These are phyloP conservation scores for Pseudogymnoascus sp. DNA, from an alignment of 2,329 filamentous ascomycete species.

Conservation along the genomic window DNA sequence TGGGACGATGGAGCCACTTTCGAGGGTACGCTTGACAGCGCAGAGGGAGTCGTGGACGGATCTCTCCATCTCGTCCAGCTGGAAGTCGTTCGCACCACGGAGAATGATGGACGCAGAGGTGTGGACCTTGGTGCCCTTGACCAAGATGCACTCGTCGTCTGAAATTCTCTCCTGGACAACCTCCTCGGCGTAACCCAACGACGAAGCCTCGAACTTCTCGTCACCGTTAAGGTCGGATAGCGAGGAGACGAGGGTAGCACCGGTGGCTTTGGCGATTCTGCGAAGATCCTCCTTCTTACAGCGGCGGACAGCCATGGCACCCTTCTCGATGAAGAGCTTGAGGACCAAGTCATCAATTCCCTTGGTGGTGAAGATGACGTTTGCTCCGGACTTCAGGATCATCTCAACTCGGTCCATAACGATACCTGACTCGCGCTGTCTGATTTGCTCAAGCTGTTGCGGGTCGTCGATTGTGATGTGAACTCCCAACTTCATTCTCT, in stretches of 20 bases:
- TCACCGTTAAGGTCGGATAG: constrained; percentile 96
- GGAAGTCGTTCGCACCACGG: constrained; percentile 90
- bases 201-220: constrained; percentile 88
- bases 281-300: constrained; percentile 98
- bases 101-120: constrained; percentile 94
- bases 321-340: constrained; percentile 90
- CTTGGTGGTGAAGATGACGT: constrained; percentile 94
- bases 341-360: constrained; percentile 94
- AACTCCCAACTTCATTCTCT: constrained; percentile 97
- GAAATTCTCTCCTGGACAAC: constrained; percentile 98
- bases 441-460: constrained; percentile 93
- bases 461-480: constrained; percentile 98
- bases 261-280: constrained; percentile 91
- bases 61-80: constrained; percentile 97
- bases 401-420: constrained; percentile 90
- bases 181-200: constrained; percentile 86
- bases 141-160: constrained; percentile 94
- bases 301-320: constrained; percentile 88
- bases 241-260: constrained; percentile 85
- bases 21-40: constrained; percentile 92
- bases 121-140: constrained; percentile 92
- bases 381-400: constrained; percentile 95
- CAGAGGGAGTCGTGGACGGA: constrained; percentile 95
- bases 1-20: constrained; percentile 93
- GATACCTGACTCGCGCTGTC: constrained; percentile 86